Evolutionary conservation across 129 eudicot species (phyloP).

Genomic region (Silybum marianum): DNA sequence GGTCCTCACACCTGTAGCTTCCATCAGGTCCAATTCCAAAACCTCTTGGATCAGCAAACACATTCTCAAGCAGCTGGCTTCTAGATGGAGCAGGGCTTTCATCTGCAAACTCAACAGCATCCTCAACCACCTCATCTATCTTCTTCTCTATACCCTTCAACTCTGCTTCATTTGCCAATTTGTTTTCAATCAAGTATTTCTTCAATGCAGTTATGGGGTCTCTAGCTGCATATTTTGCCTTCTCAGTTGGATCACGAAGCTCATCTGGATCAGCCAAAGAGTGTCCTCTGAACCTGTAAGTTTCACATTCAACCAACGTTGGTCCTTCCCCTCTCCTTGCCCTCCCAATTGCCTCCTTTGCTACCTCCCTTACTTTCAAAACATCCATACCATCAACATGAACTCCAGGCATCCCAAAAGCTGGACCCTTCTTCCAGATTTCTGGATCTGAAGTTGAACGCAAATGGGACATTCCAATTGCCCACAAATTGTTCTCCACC

Average conservation of each 20-base stretch:
- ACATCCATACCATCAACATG: constrained; percentile 87
- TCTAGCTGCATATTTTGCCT: constrained; percentile 57
- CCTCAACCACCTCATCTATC: constrained; percentile 66
- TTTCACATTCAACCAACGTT: constrained; percentile 73
- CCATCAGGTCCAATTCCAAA: constrained; percentile 81
- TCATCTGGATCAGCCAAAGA: constrained; percentile 85
- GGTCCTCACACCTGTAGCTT: constrained; percentile 75
- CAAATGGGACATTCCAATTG: constrained; percentile 82
- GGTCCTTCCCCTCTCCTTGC: constrained; percentile 87
- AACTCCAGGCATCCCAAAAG: constrained; percentile 81
- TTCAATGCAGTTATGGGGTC: constrained; percentile 65
- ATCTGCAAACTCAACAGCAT: constrained; percentile 70
- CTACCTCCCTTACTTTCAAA: constrained; percentile 78
- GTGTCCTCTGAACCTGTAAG: constrained; percentile 80
- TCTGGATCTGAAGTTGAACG: constrained; percentile 76
- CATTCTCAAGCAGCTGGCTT: constrained; percentile 68
- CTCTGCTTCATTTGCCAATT: constrained; percentile 66
- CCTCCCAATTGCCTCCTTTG: constrained; percentile 59
- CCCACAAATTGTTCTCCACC: constrained; percentile 82
- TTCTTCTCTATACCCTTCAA: constrained; percentile 64
- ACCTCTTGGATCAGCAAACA: constrained; percentile 71
- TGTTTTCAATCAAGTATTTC: constrained; percentile 61
- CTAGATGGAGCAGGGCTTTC: constrained; percentile 63
- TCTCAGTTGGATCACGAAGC: constrained; percentile 82
- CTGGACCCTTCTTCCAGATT: constrained; percentile 82